Percentiles rank a stretch among this genome's conserved stretches.
phyloP scores from a whole-genome alignment of 148 eudicot species.

The Rhododendron williamsianum region DNA sequence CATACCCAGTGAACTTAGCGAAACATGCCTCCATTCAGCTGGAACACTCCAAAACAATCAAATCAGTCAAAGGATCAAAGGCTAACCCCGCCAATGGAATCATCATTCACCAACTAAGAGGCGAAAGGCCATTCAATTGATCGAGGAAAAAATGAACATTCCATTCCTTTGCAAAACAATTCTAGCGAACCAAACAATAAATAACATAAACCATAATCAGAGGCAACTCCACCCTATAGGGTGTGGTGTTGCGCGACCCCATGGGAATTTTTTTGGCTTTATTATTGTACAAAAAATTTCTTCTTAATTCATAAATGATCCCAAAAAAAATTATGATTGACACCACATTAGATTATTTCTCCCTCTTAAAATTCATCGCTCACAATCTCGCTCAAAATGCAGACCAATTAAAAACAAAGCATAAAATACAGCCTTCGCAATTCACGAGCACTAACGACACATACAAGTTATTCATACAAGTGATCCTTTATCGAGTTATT shows the following conservation, averaged over 20 bases:
- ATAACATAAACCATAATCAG: neutral
- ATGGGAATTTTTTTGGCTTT: neutral
- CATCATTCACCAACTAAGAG: neutral
- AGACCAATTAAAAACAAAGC: too few species aligned
- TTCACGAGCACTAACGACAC: too few species aligned
- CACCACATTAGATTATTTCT: too few species aligned
- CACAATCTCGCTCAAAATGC: too few species aligned
- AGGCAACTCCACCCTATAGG: neutral
- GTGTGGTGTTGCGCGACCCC: neutral
- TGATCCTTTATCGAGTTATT: too few species aligned
- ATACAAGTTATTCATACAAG: too few species aligned
- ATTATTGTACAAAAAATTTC: neutral
- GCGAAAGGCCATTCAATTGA: neutral
- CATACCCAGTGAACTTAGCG: neutral
- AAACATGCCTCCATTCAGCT: neutral
- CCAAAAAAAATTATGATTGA: too few species aligned
- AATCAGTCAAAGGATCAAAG: neutral
- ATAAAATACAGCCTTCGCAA: too few species aligned
- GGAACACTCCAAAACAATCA: neutral
- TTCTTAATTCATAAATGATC: neutral
- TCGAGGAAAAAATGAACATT: neutral
- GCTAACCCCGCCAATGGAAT: neutral
- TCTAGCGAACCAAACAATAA: neutral
- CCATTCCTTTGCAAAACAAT: neutral
- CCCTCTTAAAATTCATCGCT: too few species aligned